Percentiles rank a stretch among this genome's conserved stretches.
phyloP scores from a whole-genome alignment of 345 rosid genomes.

The Litchi chinensis region DNA sequence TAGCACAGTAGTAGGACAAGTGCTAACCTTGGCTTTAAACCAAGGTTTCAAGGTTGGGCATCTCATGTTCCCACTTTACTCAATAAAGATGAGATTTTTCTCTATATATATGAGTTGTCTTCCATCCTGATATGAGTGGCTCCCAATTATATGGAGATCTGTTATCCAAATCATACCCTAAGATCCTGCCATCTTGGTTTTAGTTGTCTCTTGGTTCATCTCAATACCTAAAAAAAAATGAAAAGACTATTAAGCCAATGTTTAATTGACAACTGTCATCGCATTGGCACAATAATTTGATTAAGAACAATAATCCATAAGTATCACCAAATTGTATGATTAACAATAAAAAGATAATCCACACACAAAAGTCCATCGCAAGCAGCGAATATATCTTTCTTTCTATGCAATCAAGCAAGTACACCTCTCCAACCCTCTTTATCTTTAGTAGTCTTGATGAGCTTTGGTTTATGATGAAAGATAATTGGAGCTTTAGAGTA shows the following conservation, averaged over 20 bases:
- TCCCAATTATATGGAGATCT: too few species aligned
- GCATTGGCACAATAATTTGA: neutral
- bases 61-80: too few species aligned
- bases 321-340: neutral
- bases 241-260: slow-evolving; percentile 1
- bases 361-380: neutral
- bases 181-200: too few species aligned
- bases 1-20: too few species aligned
- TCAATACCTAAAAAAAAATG: too few species aligned
- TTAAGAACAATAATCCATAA: neutral
- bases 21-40: too few species aligned
- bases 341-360: neutral
- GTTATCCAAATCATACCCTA: too few species aligned
- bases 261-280: slow-evolving; percentile 3
- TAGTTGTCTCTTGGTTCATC: too few species aligned
- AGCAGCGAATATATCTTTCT: neutral
- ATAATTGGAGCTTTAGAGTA: neutral
- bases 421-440: neutral
- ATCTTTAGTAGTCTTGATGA: neutral
- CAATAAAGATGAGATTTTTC: too few species aligned
- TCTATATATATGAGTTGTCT: too few species aligned
- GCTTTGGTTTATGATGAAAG: slow-evolving; percentile 17
- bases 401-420: neutral
- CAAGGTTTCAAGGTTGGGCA: too few species aligned
- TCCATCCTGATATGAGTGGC: too few species aligned